phyloP scores from a whole-genome alignment of 208 protist genomes.

The Leishmania martiniquensis region DNA sequence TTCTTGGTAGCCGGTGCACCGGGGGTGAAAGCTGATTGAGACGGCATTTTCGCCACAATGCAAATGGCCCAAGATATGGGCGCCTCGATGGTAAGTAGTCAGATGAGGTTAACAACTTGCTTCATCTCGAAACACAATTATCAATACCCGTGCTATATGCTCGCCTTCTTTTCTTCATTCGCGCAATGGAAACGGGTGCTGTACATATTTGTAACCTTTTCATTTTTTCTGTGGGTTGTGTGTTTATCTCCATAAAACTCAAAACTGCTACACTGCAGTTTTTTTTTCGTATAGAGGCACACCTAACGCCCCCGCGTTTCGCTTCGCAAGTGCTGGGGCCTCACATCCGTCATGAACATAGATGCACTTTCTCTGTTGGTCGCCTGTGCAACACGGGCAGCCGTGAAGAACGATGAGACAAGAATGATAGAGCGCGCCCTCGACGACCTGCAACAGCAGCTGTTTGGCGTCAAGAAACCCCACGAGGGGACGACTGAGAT shows the following conservation, averaged over 20 bases:
- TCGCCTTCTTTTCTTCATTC: neutral
- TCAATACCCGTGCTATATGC: neutral
- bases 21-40: neutral
- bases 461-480: conserved; percentile 8
- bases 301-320: neutral
- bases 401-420: conserved; percentile 3
- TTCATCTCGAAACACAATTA: neutral
- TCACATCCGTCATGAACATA: conserved; percentile 14
- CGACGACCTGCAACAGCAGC: conserved; percentile 15
- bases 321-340: neutral
- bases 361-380: conserved; percentile 10
- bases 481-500: neutral
- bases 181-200: neutral
- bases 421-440: conserved; percentile 12
- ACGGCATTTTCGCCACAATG: neutral
- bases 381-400: conserved; percentile 15
- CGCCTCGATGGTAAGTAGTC: neutral
- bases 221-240: neutral
- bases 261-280: neutral
- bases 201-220: conserved; percentile 9
- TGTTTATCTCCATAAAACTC: conserved; percentile 6
- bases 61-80: neutral
- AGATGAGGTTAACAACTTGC: neutral
- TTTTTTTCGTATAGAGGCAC: conserved; percentile 15
- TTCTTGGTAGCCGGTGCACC: neutral